Base-by-base conservation (phyloP, 495 filamentous ascomycete species). In the Neurospora tetraspora region DNA sequence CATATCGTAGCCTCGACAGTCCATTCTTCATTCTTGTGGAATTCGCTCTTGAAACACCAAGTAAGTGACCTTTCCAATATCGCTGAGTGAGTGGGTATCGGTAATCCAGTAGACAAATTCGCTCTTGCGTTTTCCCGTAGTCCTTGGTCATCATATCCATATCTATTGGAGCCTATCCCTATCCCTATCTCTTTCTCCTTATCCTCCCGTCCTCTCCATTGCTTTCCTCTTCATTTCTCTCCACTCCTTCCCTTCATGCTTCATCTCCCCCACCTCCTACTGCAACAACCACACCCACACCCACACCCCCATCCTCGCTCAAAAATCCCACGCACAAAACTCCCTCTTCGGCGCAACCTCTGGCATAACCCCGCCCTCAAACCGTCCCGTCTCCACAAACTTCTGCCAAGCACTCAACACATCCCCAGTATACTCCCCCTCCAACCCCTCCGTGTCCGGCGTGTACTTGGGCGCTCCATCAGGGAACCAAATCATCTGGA, bases 321-420 rank as follows among this genome's bases (percentile, higher is more conserved):
- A 92, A 77, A 93, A 90, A 77, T 92, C 87, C 83, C 89, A 94
- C n/a, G 82, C 77, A 75, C 91, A 88, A 84, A 87, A 92, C 80
- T 93, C 93, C 70, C 86, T 85, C 85, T 88, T 89, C 3, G 93
- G 93, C 39, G 93, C 89, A 23, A 92, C 83, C 71, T 89, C 84
- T 0, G 93, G 93, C 77, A 95, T 88, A 1, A 88, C 71, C 2
- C 87, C 87, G 53, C 88, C 88, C 69, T 85, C 84, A 76, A 94
- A 94, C 59, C 75, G 78, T 3, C 91, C 92, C 69, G 86, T 88
- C 69, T 88, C 81, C 45, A 84, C 77, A 79, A 92, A 88, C 71
- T 82, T 83, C 65, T 82, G 76, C 79, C 93, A 94, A 68, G 85
- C 83, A 70, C 84, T 78, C 80, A 83, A 86, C n/a, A 87, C 79